Percentiles rank a stretch among this genome's conserved stretches.
Evolutionary conservation across 2,329 filamentous ascomycete genomes (phyloP).

Genomic region (Aspergillus awamori): DNA sequence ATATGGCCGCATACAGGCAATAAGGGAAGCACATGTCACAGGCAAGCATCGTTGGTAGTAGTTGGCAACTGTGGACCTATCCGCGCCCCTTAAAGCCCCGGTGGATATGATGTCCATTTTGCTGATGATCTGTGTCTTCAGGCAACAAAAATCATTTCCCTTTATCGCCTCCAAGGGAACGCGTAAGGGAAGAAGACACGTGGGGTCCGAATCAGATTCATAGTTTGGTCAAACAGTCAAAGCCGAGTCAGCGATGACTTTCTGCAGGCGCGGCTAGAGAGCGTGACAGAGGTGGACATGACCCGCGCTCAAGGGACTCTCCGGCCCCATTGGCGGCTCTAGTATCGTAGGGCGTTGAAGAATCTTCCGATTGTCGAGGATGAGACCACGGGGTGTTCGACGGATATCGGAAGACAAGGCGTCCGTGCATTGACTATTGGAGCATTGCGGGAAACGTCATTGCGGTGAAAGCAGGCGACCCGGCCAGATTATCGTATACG

Average conservation of each 20-base stretch:
- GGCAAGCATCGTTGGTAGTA: background rate
- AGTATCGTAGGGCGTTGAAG: background rate
- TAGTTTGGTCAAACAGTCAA: background rate
- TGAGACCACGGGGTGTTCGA: background rate
- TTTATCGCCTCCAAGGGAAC: background rate
- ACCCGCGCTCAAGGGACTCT: background rate
- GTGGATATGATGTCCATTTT: too few relatives aligned
- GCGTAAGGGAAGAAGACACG: background rate
- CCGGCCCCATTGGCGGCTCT: background rate
- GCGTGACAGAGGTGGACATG: background rate
- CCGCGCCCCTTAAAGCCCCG: background rate
- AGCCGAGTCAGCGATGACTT: background rate
- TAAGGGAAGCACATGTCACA: background rate
- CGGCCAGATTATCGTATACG: constrained; percentile 5
- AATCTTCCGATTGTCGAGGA: background rate
- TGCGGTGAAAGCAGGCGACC: background rate
- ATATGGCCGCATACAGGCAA: background rate
- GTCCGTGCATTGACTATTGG: background rate
- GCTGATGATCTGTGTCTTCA: background rate
- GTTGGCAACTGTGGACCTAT: background rate
- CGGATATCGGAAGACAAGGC: background rate
- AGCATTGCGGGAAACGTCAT: background rate
- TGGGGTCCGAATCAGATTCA: background rate
- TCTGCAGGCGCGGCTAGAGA: background rate
- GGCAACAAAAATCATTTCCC: background rate